A percentile compares a stretch with the other conserved stretches of the same genome.
phyloP scores from a whole-genome alignment of 2,329 filamentous ascomycete species.

The Fusarium heterosporum region DNA sequence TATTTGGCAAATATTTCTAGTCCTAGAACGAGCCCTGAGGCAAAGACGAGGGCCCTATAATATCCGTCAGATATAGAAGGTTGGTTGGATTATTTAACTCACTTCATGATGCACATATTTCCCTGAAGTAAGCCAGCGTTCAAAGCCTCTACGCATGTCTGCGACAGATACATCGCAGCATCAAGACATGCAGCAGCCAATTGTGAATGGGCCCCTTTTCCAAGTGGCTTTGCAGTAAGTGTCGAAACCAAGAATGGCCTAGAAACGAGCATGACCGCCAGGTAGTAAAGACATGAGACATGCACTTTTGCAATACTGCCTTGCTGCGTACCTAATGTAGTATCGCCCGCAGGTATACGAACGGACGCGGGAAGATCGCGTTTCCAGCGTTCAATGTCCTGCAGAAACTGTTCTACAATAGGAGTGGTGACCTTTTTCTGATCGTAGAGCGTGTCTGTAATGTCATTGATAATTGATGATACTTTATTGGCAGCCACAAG shows the following conservation, averaged over 20 bases:
- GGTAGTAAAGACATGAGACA: constrained; percentile 69
- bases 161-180: constrained; percentile 65
- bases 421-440: constrained; percentile 50
- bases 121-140: constrained; percentile 58
- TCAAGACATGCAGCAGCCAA: constrained; percentile 66
- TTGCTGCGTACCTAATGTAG: constrained; percentile 37
- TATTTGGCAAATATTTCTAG: constrained; percentile 66
- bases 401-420: constrained; percentile 55
- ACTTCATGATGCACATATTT: constrained; percentile 72
- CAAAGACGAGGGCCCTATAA: constrained; percentile 64
- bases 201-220: constrained; percentile 47
- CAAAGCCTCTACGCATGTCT: constrained; percentile 63
- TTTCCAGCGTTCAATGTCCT: constrained; percentile 60
- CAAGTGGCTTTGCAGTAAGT: constrained; percentile 53
- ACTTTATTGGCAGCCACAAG: constrained; percentile 57
- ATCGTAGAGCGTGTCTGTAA: constrained; percentile 57
- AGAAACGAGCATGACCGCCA: constrained; percentile 68
- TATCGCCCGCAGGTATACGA: constrained; percentile 28
- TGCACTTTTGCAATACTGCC: constrained; percentile 63
- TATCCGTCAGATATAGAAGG: neutral
- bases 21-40: constrained; percentile 67
- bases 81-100: constrained; percentile 34
- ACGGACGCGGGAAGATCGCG: constrained; percentile 55
- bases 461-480: constrained; percentile 58
- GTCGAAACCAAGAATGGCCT: constrained; percentile 66